Conservation (phyloP, 768 basidiomycete species). For the Boletus eberwhitei region DNA sequence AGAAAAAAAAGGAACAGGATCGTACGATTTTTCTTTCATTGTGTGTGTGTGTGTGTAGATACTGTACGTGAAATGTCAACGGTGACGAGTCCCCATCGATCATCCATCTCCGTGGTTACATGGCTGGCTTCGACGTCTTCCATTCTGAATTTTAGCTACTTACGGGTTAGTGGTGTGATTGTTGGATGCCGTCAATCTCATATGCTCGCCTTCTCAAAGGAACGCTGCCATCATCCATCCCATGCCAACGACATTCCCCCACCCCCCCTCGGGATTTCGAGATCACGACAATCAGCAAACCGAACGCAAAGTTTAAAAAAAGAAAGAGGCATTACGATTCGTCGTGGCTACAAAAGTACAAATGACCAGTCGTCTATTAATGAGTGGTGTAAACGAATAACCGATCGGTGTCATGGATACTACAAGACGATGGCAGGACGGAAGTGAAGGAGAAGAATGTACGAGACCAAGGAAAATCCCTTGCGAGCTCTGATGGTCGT, state of each 20-base stretch:
- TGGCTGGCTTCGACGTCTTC: not conserved
- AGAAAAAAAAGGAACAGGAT: too few relatives aligned
- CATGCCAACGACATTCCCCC: not conserved
- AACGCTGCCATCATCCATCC: not conserved
- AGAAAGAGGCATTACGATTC: not conserved
- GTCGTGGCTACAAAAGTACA: constrained; percentile 13
- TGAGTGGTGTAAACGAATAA: constrained; percentile 1
- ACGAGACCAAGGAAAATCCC: not conserved
- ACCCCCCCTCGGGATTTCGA: not conserved
- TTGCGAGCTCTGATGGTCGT: not conserved
- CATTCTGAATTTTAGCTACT: not conserved
- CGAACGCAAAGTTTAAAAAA: not conserved
- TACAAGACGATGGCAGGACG: not conserved
- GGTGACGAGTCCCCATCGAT: too few relatives aligned
- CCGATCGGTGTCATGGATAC: constrained; percentile 20
- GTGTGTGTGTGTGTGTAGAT: too few relatives aligned
- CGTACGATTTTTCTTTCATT: too few relatives aligned
- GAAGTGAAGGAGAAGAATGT: not conserved
- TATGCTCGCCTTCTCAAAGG: not conserved
- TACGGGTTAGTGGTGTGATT: not conserved
- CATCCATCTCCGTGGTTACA: not conserved
- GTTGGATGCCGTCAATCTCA: not conserved
- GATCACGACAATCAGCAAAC: not conserved
- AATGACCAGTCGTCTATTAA: constrained; percentile 2
- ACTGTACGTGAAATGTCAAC: too few relatives aligned